Evolutionary conservation across 768 basidiomycete genomes (phyloP).

Genomic region (Suillus bovinus): DNA sequence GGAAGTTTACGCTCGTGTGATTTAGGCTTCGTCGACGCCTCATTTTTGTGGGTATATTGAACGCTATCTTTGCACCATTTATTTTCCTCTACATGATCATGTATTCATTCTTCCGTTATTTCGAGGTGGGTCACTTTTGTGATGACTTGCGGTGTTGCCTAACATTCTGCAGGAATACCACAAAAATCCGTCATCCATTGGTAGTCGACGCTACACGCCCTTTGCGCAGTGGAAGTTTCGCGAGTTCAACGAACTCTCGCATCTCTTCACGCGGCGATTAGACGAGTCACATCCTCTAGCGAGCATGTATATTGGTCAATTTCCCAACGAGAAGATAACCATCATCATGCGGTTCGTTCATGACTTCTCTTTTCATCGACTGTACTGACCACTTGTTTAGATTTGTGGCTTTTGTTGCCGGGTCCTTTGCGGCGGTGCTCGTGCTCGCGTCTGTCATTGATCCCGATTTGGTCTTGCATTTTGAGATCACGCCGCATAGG

Average conservation of each 20-base stretch:
- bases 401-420: slow-evolving; percentile 94
- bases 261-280: slow-evolving; percentile 84
- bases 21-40: slow-evolving; percentile 79
- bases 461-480: slow-evolving; percentile 89
- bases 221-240: slow-evolving; percentile 98
- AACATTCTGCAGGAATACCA: slow-evolving; percentile 82
- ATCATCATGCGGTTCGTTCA: slow-evolving; percentile 79
- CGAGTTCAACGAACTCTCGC: slow-evolving; percentile 97
- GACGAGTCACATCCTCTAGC: slow-evolving; percentile 88
- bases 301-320: slow-evolving; percentile 96
- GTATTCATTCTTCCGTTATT: slow-evolving; percentile 99
- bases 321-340: slow-evolving; percentile 92
- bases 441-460: slow-evolving; percentile 90
- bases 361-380: neutral
- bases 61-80: slow-evolving; percentile 94
- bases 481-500: slow-evolving; percentile 92
- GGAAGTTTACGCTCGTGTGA: neutral
- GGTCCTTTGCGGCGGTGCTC: slow-evolving; percentile 95
- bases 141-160: neutral
- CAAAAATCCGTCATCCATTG: slow-evolving; percentile 95
- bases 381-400: slow-evolving; percentile 38
- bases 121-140: slow-evolving; percentile 66
- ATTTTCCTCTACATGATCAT: slow-evolving; percentile 95
- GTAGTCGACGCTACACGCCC: slow-evolving; percentile 88
- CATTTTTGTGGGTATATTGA: slow-evolving; percentile 96